These are phyloP conservation scores for Globisporangium camurandrum DNA, from an alignment of 352 stramenopile species.

Conservation along the genomic window DNA sequence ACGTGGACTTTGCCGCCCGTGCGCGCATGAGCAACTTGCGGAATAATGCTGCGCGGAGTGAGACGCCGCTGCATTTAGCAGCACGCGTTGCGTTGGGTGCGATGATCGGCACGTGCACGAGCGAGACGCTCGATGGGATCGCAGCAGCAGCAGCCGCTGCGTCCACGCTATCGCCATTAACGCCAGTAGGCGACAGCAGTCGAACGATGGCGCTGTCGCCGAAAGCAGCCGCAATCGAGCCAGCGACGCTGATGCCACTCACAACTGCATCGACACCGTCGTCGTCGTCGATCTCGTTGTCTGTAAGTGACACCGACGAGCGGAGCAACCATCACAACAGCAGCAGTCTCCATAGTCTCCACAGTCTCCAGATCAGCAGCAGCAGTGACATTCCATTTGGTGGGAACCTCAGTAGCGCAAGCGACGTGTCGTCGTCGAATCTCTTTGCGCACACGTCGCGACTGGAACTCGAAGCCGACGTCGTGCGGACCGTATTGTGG, in stretches of 20 bases:
- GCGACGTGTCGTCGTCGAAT: conserved; percentile 1
- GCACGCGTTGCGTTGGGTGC: conserved; percentile 18
- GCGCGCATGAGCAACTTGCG: conserved; percentile 36
- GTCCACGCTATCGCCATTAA: not conserved
- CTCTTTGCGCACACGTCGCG: conserved; percentile 20
- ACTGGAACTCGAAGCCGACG: conserved; percentile 38
- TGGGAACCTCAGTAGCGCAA: not conserved
- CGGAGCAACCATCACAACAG: too few species aligned
- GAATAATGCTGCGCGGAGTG: conserved; percentile 14
- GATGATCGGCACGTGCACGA: too few species aligned
- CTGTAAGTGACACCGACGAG: conserved; percentile 20
- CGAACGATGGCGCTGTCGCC: not conserved
- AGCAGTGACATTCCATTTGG: conserved; percentile 8
- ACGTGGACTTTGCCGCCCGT: conserved; percentile 49
- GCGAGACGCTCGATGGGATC: too few species aligned
- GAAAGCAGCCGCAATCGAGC: conserved; percentile 15
- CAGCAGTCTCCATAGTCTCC: not conserved
- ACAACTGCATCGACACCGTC: too few species aligned
- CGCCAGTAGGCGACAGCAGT: not conserved
- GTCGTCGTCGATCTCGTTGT: conserved; percentile 23
- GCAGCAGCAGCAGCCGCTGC: not conserved
- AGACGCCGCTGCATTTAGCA: conserved; percentile 70
- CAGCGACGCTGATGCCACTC: too few species aligned
- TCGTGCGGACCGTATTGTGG: conserved; percentile 62
- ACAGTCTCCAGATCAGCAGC: conserved; percentile 22